Evolutionary conservation across 2,329 filamentous ascomycete genomes (phyloP).

Genomic region (Fusarium musae): DNA sequence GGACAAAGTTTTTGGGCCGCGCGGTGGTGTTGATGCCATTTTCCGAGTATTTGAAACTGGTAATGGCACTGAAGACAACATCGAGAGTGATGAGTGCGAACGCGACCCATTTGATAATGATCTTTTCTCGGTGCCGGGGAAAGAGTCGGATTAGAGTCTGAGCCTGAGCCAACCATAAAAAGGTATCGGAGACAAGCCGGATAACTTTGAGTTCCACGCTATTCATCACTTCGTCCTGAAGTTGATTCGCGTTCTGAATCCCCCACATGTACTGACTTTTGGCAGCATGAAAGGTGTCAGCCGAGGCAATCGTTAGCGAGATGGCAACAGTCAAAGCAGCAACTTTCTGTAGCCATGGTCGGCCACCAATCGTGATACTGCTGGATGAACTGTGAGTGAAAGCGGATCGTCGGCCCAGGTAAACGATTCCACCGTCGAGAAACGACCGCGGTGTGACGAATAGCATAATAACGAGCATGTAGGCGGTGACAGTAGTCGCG

Average conservation of each 20-base stretch:
- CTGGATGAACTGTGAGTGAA: slow-evolving; percentile 85
- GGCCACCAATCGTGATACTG: slow-evolving; percentile 86
- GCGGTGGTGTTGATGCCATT: slow-evolving; percentile 64
- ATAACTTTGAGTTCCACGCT: slow-evolving; percentile 90
- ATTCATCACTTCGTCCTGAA: slow-evolving; percentile 84
- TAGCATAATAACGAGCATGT: slow-evolving; percentile 92
- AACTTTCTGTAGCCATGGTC: slow-evolving; percentile 92
- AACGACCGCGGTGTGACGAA: slow-evolving; percentile 95
- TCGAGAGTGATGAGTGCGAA: slow-evolving; percentile 93
- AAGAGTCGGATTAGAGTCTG: slow-evolving; percentile 97
- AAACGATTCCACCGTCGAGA: slow-evolving; percentile 84
- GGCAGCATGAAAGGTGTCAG: slow-evolving; percentile 88
- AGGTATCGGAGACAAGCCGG: slow-evolving; percentile 92
- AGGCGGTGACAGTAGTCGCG: slow-evolving; percentile 89
- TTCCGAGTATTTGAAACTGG: slow-evolving; percentile 76
- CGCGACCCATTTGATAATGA: slow-evolving; percentile 98
- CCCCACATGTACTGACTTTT: slow-evolving; percentile 82
- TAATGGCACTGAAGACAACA: slow-evolving; percentile 88
- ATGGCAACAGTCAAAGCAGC: slow-evolving; percentile 79
- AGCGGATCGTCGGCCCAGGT: slow-evolving; percentile 82
- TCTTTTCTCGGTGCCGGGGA: slow-evolving; percentile 94
- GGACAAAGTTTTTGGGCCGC: slow-evolving; percentile 80
- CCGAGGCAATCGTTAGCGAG: slow-evolving; percentile 92
- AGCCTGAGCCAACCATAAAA: slow-evolving; percentile 96
- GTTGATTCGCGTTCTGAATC: slow-evolving; percentile 78